Base-by-base conservation (phyloP, 73 alveolate species). In the Paramecium sonneborni region DNA sequence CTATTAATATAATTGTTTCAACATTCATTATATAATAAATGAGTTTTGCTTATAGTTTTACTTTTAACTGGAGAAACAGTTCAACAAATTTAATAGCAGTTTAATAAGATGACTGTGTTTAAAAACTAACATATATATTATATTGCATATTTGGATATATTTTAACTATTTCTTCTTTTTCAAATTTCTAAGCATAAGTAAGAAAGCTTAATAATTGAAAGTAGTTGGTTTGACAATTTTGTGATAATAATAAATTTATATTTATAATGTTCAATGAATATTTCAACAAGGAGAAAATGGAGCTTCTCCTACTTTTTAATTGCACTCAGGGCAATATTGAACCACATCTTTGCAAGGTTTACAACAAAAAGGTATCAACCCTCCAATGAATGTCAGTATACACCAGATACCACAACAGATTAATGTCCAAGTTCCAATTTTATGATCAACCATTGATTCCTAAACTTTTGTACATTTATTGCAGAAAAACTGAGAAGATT, bases 261-360 rank as follows among this genome's bases (percentile, higher is more conserved):
- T 72, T 72, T 32, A 72, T 72, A 28, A n/a, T 72, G 55, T 52
- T 52, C 68, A 52, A 4, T 52, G 68, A 52, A 34, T 72, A 35
- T 34, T 69, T 72, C 90, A 39, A 9, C 44, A 30, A 23, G 90
- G 90, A 37, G 44, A 8, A 46, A 79, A 79, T 43, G 46, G 39
- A n/a, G 76, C 72, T 41, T 43, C 90, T 43, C 90, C 90, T 41
- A 79, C 55, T 34, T 39, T 79, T 10, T 44, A n/a, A 39, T 39
- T n/a, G 55, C 90, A 79, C 55, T 46, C 90, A 12, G 90, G 90
- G 21, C 90, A 79, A 23, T 43, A 39, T 79, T 79, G 55, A 79
- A 30, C 34, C 2, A 34, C 90, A 79, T 79, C 90, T 44, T 79
- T 79, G 55, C 90, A 79, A 14, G 74, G 74, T 23, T 79, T 79